These are phyloP conservation scores for Jaltomata sinuosa DNA, from an alignment of 257 asterid genomes.

Conservation along the genomic window DNA sequence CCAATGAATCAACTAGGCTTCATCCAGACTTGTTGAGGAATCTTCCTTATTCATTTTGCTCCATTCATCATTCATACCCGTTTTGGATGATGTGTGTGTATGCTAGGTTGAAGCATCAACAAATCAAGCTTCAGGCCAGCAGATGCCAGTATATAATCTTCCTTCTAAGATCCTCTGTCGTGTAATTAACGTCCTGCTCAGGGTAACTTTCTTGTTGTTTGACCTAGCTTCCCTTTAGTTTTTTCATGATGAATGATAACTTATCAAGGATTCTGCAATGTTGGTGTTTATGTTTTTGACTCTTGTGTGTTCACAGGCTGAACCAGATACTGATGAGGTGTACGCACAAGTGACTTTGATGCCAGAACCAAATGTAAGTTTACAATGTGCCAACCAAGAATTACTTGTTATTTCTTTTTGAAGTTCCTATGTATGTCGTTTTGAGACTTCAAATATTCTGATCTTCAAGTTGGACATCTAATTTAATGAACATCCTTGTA, in stretches of 20 bases:
- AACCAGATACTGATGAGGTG: slow-evolving; percentile 93
- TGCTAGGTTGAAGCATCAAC: slow-evolving; percentile 91
- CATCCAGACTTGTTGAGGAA: not conserved
- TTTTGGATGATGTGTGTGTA: not conserved
- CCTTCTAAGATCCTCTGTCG: slow-evolving; percentile 90
- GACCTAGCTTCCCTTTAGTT: not conserved
- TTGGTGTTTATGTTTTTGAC: not conserved
- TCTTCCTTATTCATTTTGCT: not conserved
- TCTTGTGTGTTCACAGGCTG: slow-evolving; percentile 49
- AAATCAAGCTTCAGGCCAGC: slow-evolving; percentile 83
- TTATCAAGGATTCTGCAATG: not conserved
- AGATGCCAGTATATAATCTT: slow-evolving; percentile 86
- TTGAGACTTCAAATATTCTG: not conserved
- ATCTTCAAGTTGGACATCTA: not conserved
- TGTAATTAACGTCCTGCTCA: slow-evolving; percentile 64
- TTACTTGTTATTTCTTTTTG: not conserved
- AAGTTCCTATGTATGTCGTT: not conserved
- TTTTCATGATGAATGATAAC: not conserved
- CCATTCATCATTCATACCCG: not conserved
- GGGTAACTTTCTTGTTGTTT: slow-evolving; percentile 30
- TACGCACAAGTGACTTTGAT: slow-evolving; percentile 80
- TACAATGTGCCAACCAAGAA: not conserved
- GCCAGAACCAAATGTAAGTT: slow-evolving; percentile 69
- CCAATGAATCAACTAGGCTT: not conserved
- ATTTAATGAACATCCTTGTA: slow-evolving; percentile 8